These are phyloP conservation scores for Backusella parvicylindrica DNA, from an alignment of 192 early-diverging fungal species.

Conservation along the genomic window DNA sequence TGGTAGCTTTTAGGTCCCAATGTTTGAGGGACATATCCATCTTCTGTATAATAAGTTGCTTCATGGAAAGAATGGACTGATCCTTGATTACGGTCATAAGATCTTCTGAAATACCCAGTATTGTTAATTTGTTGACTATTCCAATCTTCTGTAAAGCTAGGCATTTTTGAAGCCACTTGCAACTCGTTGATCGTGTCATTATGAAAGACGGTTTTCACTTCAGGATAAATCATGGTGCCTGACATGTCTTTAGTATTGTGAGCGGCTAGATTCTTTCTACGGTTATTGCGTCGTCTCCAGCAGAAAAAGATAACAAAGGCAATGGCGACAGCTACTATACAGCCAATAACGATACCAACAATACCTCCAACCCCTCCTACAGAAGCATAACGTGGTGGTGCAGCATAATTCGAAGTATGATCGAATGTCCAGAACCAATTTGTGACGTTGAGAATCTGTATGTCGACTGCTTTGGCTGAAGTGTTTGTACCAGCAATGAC, in stretches of 20 bases:
- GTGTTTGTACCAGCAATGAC: conserved; percentile 13
- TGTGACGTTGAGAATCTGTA: conserved; percentile 11
- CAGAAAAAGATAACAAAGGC: not conserved
- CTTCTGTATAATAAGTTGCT: not conserved
- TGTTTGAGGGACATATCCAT: not conserved
- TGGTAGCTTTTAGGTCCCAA: not conserved
- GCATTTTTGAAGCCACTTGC: not conserved
- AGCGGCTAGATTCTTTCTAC: not conserved
- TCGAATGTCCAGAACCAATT: conserved; percentile 1
- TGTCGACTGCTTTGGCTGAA: conserved; percentile 10
- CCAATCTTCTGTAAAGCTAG: not conserved
- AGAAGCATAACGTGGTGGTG: not conserved
- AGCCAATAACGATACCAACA: conserved; percentile 1
- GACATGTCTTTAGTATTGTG: not conserved
- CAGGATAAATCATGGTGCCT: not conserved
- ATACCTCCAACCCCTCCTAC: conserved; percentile 7
- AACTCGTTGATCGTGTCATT: not conserved
- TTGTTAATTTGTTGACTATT: not conserved
- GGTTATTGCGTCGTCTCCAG: not conserved
- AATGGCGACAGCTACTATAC: not conserved
- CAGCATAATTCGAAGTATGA: not conserved
- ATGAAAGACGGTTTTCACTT: not conserved
- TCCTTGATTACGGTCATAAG: not conserved
- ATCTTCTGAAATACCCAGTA: not conserved
- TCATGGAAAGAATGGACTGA: not conserved